phyloP scores from a whole-genome alignment of 2,329 filamentous ascomycete species.

The Arthrobotrys sphaeroides region DNA sequence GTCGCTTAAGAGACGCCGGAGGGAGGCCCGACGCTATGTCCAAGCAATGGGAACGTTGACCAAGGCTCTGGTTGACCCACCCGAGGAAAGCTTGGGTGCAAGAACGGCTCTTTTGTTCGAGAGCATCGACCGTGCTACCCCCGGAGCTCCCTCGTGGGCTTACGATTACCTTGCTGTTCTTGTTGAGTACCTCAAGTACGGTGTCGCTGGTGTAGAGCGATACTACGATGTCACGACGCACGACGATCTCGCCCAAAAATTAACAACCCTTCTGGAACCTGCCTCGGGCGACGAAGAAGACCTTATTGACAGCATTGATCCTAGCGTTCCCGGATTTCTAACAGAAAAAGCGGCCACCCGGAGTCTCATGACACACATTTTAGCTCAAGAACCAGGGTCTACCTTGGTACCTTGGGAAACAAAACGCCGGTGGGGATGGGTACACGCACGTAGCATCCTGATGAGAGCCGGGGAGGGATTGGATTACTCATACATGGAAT shows the following conservation, averaged over 20 bases:
- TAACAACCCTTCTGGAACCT: constrained; percentile 19
- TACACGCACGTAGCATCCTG: constrained; percentile 69
- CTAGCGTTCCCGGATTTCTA: constrained; percentile 35
- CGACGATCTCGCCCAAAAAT: constrained; percentile 42
- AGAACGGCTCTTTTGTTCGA: constrained; percentile 30
- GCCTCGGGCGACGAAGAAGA: constrained; percentile 44
- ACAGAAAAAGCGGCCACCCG: constrained; percentile 40
- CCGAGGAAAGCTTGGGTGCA: constrained; percentile 19
- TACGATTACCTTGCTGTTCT: constrained; percentile 39
- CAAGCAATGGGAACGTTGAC: constrained; percentile 45
- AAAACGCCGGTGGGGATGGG: constrained; percentile 69
- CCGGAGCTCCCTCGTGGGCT: constrained; percentile 18
- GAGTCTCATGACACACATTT: constrained; percentile 38
- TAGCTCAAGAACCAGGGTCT: constrained; percentile 36
- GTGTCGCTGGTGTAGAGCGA: constrained; percentile 36
- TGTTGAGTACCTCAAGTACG: constrained; percentile 40
- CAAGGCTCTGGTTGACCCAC: constrained; percentile 33
- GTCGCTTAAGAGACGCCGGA: constrained; percentile 40
- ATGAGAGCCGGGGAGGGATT: constrained; percentile 68
- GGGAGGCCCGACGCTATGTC: constrained; percentile 35
- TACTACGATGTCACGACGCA: constrained; percentile 41
- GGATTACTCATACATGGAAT: constrained; percentile 69
- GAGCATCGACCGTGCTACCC: constrained; percentile 18
- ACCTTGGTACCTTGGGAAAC: constrained; percentile 58
- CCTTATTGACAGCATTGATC: constrained; percentile 46